Evolutionary conservation across 148 eudicot genomes (phyloP).

Genomic region (Silene conica): DNA sequence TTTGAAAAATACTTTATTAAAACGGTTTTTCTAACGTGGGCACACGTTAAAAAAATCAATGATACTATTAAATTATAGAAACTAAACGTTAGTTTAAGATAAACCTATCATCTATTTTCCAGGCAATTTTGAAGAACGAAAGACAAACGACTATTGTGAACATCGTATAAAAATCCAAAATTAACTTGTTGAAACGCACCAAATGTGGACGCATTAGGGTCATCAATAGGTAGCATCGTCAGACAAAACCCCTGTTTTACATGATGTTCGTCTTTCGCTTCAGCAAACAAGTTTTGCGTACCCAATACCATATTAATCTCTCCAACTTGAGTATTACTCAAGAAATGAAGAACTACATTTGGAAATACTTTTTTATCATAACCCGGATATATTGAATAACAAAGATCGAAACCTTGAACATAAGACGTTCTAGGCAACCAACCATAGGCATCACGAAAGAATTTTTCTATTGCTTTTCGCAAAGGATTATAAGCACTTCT

Average conservation of each 20-base stretch:
- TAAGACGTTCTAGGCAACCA: not conserved
- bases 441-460: not conserved
- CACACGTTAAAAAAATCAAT: no score
- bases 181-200: not conserved
- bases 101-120: no score
- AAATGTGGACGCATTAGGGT: no score
- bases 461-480: not conserved
- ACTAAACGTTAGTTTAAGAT: no score
- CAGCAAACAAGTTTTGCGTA: not conserved
- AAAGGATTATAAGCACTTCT: slow-evolving; percentile 9
- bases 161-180: not conserved
- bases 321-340: not conserved
- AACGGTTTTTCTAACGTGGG: no score
- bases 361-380: not conserved
- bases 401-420: not conserved
- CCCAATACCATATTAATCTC: not conserved
- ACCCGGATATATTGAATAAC: not conserved
- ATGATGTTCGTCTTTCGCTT: not conserved
- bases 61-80: no score
- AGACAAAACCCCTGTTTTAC: not conserved
- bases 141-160: not conserved
- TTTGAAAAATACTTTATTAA: no score
- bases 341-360: not conserved
- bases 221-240: not conserved
- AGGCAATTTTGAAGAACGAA: not conserved